These are phyloP conservation scores for Flueggea neowawraea DNA, from an alignment of 441 rosid genomes.

Conservation along the genomic window DNA sequence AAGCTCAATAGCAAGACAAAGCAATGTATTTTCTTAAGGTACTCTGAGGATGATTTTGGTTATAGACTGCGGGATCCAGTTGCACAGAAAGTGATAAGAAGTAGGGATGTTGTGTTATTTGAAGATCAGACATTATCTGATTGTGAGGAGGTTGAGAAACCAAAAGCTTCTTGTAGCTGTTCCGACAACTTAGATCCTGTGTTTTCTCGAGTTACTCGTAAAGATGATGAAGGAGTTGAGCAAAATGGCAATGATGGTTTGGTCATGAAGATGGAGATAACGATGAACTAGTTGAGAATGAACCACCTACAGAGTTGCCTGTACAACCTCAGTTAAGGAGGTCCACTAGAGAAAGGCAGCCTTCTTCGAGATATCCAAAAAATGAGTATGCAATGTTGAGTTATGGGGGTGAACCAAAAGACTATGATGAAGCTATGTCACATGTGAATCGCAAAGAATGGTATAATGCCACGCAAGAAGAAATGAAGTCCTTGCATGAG, in stretches of 20 bases:
- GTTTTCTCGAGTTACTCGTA: neutral
- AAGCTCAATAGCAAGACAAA: constrained; percentile 2
- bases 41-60: neutral
- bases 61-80: constrained; percentile 8
- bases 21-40: neutral
- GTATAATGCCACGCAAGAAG: constrained; percentile 6
- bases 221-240: neutral
- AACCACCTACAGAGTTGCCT: neutral
- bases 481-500: constrained; percentile 10
- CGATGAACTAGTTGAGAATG: neutral
- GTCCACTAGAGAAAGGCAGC: constrained; percentile 1
- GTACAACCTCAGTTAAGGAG: neutral
- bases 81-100: neutral
- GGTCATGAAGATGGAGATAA: neutral
- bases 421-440: neutral
- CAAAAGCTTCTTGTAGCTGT: neutral
- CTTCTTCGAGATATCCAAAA: neutral
- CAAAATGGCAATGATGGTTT: neutral
- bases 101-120: constrained; percentile 1
- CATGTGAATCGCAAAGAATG: constrained; percentile 1
- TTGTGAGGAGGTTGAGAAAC: neutral
- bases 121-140: constrained; percentile 1
- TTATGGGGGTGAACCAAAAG: neutral
- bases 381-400: constrained; percentile 1
- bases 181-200: neutral